Percentiles rank a stretch among this genome's conserved stretches.
phyloP scores from a whole-genome alignment of 108 stramenopile genomes.

The Aurantiochytrium sp. region DNA sequence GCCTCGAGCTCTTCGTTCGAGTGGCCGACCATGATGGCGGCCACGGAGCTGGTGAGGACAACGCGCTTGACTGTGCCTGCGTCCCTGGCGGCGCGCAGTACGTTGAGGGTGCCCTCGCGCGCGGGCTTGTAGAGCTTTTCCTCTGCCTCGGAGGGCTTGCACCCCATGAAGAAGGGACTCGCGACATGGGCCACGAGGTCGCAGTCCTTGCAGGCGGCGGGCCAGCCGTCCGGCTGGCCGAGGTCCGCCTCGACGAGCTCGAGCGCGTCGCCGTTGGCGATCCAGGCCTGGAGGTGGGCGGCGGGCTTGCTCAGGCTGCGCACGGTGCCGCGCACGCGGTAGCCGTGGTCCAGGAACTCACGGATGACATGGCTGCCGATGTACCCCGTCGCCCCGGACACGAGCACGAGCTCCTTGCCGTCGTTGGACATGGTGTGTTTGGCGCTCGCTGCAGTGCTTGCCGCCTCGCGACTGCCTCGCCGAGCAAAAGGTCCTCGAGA shows the following conservation, averaged over 20 bases:
- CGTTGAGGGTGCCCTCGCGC: constrained; percentile 20
- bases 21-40: constrained; percentile 23
- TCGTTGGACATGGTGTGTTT: neutral
- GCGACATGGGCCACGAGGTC: constrained; percentile 8
- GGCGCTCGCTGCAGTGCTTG: no score
- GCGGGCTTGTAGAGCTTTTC: constrained; percentile 29
- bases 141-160: neutral
- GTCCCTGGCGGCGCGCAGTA: neutral
- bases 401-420: constrained; percentile 13
- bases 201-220: neutral
- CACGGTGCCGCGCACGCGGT: constrained; percentile 31
- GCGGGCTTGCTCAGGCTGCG: constrained; percentile 4
- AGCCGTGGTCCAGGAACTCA: neutral
- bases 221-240: neutral
- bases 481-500: no score
- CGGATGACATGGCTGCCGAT: neutral
- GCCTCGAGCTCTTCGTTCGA: neutral
- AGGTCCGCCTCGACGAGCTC: constrained; percentile 36
- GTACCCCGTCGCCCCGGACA: constrained; percentile 30
- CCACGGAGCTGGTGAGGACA: constrained; percentile 8
- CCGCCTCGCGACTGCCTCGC: no score
- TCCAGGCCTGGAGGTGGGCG: neutral
- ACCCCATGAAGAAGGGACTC: constrained; percentile 22
- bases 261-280: neutral
- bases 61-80: neutral